These are phyloP conservation scores for Brassica napus DNA, from an alignment of 345 rosid species.

Conservation along the genomic window DNA sequence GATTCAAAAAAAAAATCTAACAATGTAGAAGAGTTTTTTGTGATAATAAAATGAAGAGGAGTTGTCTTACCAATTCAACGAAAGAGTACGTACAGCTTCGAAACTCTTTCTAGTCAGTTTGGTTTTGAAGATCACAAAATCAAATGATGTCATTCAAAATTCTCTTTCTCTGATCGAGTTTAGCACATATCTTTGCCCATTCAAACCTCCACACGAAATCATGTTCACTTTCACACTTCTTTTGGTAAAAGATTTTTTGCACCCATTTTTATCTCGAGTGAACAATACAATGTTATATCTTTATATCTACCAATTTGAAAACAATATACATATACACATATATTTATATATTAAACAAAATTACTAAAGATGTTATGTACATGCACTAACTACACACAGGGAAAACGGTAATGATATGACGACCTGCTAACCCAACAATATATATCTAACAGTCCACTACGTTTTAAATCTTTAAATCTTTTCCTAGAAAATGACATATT, in stretches of 20 bases:
- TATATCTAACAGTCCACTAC: conserved; percentile 23
- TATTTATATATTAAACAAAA: not conserved
- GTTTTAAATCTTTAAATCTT: not conserved
- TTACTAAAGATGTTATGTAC: not conserved
- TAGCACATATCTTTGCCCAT: conserved; percentile 36
- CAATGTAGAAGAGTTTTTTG: not conserved
- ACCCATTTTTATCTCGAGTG: conserved; percentile 3
- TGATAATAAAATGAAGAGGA: conserved; percentile 8
- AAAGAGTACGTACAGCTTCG: conserved; percentile 34
- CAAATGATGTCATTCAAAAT: conserved; percentile 41
- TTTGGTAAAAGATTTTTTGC: not conserved
- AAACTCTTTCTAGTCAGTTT: conserved; percentile 38
- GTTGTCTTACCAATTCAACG: conserved; percentile 41
- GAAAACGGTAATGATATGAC: not conserved
- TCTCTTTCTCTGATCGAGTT: conserved; percentile 23
- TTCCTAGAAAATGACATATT: conserved; percentile 20
- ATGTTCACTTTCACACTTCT: not conserved
- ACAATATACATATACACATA: not conserved
- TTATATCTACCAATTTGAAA: not conserved
- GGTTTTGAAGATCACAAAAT: conserved; percentile 36
- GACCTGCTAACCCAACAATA: conserved; percentile 4
- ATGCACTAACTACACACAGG: not conserved
- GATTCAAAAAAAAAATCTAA: not conserved
- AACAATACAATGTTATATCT: not conserved
- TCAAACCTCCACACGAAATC: conserved; percentile 24